Base-by-base conservation (phyloP, 108 stramenopile species). In the Bacterosira constricta region DNA sequence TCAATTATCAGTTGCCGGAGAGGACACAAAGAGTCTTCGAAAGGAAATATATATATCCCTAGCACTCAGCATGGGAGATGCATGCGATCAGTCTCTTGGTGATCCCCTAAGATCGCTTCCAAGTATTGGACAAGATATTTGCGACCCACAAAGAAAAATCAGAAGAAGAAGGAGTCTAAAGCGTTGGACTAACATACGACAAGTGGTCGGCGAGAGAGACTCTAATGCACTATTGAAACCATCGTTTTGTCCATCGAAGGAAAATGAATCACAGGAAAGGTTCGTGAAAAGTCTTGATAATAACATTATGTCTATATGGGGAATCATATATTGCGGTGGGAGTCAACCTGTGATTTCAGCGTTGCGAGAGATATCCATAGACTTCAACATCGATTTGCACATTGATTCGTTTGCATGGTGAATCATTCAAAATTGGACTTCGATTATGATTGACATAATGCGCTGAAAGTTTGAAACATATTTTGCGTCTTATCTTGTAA, bases 301-400 rank as follows among this genome's bases (percentile, higher is more conserved):
- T 4, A 73, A 68, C 4, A 47, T 69, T 15, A 35, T 80, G 36
- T 46, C 56, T 1, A 80, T 72, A 4, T 80, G 79, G 79, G 79
- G 72, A 4, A 69, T 80, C 9, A 38, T 80, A 56, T 80, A 73
- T 44, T 80, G 79, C 46, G 79, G 79, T 44, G 79, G 79, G n/a
- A 66, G 64, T 37, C 31, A 53, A 42, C 29, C 21, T 2, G 72
- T 80, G 1, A 44, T 69, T 20, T 31, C 31, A 12, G 65, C 59
- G 21, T 57, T 80, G 72, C 44, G 66, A 56, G 53, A 44, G 44
- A 68, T 80, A 1, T 68, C 72, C 15, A 41, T 72, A 0, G 79
- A 80, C 6, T 80, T 68, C 44, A 38, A 46, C 11, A 32, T 80
- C 27, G 79, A 63, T 49, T 56, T 80, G 37, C 72, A 80, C 35